These are phyloP conservation scores for Phytomonas sp. DNA, from an alignment of 208 protist genomes.

Conservation along the genomic window DNA sequence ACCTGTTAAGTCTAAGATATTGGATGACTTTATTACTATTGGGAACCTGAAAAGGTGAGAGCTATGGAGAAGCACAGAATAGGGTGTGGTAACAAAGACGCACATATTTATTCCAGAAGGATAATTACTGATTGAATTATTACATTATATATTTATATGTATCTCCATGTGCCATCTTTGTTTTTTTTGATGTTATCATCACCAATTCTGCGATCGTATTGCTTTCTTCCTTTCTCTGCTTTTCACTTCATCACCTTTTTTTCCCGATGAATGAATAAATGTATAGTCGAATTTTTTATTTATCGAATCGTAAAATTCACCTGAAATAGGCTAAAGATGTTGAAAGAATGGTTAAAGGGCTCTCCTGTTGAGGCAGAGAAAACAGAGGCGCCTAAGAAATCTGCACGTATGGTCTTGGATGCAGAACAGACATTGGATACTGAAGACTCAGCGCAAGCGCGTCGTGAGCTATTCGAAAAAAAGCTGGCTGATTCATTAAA, in stretches of 20 bases:
- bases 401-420: conserved; percentile 64
- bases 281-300: background rate
- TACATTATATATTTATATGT: conserved; percentile 1
- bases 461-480: conserved; percentile 52
- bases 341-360: conserved; percentile 78
- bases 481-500: conserved; percentile 66
- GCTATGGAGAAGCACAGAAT: too few relatives aligned
- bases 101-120: too few relatives aligned
- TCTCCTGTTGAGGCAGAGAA: conserved; percentile 26
- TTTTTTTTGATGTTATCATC: background rate
- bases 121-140: background rate
- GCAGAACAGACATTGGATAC: conserved; percentile 63
- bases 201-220: background rate
- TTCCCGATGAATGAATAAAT: background rate
- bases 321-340: conserved; percentile 30
- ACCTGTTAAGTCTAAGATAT: background rate
- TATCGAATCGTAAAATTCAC: conserved; percentile 2
- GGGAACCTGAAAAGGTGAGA: too few relatives aligned
- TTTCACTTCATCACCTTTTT: conserved; percentile 4
- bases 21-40: too few relatives aligned
- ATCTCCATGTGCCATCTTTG: background rate
- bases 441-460: conserved; percentile 20
- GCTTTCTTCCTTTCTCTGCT: conserved; percentile 4
- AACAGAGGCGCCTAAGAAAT: conserved; percentile 32
- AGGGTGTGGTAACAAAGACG: too few relatives aligned